phyloP scores from a whole-genome alignment of 129 eudicot species.

The Heracleum sosnowskyi region DNA sequence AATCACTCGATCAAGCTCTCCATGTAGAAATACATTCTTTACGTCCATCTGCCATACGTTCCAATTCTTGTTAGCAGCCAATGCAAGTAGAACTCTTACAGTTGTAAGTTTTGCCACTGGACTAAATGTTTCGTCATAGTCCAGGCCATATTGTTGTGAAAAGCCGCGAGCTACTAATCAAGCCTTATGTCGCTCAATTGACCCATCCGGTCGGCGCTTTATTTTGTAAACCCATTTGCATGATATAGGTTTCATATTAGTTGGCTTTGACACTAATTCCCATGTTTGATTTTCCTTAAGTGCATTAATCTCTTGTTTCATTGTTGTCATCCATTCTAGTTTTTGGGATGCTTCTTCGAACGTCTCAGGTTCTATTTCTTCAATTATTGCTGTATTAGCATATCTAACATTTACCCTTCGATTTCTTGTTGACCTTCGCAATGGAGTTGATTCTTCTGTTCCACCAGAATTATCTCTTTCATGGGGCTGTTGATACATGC shows the following conservation, averaged over 20 bases:
- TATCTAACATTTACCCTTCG: background rate
- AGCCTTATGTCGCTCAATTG: background rate
- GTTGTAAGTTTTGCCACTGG: background rate
- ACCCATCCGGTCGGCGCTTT: background rate
- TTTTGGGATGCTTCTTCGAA: background rate
- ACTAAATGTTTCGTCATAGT: constrained; percentile 3
- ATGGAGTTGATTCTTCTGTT: background rate
- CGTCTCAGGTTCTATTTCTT: background rate
- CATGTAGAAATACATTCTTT: too few species aligned
- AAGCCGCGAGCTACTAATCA: background rate
- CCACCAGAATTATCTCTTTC: background rate
- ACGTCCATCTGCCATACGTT: background rate
- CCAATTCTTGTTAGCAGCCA: background rate
- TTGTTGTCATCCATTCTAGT: background rate
- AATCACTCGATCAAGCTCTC: too few species aligned
- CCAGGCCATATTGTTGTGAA: background rate
- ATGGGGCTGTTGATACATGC: background rate
- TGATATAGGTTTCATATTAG: background rate
- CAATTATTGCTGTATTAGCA: background rate
- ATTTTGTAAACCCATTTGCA: background rate
- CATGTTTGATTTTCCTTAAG: background rate
- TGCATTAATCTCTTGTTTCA: background rate
- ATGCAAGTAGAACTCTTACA: background rate
- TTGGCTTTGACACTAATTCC: background rate
- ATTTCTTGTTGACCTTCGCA: background rate